Percentiles rank a stretch among this genome's conserved stretches.
These are phyloP conservation scores for Pestalotiopsis sp. DNA, from an alignment of 2,329 filamentous ascomycete genomes.

Conservation along the genomic window DNA sequence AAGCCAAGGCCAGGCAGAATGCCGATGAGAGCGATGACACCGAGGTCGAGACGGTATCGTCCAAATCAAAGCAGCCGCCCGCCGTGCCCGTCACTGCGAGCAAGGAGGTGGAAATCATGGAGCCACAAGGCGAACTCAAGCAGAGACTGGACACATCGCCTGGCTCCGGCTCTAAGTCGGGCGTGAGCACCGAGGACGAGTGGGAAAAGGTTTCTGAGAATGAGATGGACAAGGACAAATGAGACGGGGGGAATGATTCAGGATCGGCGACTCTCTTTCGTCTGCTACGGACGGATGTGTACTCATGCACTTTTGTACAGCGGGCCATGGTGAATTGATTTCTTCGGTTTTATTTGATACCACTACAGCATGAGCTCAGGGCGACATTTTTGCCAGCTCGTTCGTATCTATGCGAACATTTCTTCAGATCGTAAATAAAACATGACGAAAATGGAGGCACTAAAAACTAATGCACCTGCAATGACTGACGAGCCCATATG, in stretches of 20 bases:
- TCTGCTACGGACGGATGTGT: neutral
- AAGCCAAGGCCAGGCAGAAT: slow-evolving; percentile 34
- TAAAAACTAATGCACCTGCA: neutral
- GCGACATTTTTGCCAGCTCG: neutral
- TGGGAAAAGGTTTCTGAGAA: slow-evolving; percentile 93
- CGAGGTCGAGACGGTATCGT: slow-evolving; percentile 47
- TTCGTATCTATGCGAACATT: neutral
- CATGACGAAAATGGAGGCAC: neutral
- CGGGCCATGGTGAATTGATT: neutral
- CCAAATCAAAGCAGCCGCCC: slow-evolving; percentile 19
- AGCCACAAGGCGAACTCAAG: slow-evolving; percentile 51
- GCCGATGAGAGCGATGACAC: slow-evolving; percentile 50
- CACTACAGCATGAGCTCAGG: slow-evolving; percentile 4
- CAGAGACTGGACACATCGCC: slow-evolving; percentile 41
- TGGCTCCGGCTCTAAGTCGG: slow-evolving; percentile 55
- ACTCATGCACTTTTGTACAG: neutral
- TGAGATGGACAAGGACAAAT: slow-evolving; percentile 63
- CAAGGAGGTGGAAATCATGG: slow-evolving; percentile 46
- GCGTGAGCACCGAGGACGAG: slow-evolving; percentile 86
- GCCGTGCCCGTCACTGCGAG: slow-evolving; percentile 29
- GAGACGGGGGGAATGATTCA: slow-evolving; percentile 14
- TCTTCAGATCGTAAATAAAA: neutral
- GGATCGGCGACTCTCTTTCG: neutral
- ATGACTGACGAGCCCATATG: too few relatives aligned
- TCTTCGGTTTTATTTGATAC: slow-evolving; percentile 1